Base-by-base conservation (phyloP, 306 rosid genomes). In the Dalbergia cultrata region DNA sequence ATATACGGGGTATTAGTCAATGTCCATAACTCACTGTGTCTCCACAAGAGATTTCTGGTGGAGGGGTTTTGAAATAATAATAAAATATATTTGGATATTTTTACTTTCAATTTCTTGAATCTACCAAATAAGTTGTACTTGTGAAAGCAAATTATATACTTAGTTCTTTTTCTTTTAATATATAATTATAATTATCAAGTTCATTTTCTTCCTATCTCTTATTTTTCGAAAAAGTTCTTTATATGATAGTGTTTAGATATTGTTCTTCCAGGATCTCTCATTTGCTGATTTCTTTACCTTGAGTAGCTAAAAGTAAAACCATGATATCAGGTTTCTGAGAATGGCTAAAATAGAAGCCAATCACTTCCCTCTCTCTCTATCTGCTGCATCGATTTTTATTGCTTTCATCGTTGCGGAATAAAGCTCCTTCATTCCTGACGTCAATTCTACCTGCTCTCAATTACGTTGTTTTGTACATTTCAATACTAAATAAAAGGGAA, bases 391-490 rank as follows among this genome's bases (percentile, higher is more conserved):
- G 8, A 21, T 21, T 34, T 72, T 57, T 2, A 75, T 19, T n/a
- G 72, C 79, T 82, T 77, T 82, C 82, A 82, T 71, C 10, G 8
- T 63, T 76, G n/a, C 41, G 74, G 82, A 62, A 70, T 37, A 37
- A 76, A 76, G 72, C 44, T 63, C 22, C 57, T 41, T 54, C 72
- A 72, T 52, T 47, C 76, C 65, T 65, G 54, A 72, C 59, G 67
- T 80, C 78, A 63, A 44, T 59, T 79, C 16, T 14, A 72, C 52
- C 67, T 33, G 65, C 67, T 73, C 84, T 57, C 60, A 53, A 53
- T 53, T 53, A 17, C 31, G 69, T 64, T 52, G 84, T 73, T 73
- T 73, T 73, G 74, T 60, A 64, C 59, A 39, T 56, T 41, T 54
- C 84, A 73, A 54, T 37, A 37, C 31, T 26, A 26, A 26, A 26